These are phyloP conservation scores for Penicillium sclerotigenum DNA, from an alignment of 2,329 filamentous ascomycete genomes.

Conservation along the genomic window DNA sequence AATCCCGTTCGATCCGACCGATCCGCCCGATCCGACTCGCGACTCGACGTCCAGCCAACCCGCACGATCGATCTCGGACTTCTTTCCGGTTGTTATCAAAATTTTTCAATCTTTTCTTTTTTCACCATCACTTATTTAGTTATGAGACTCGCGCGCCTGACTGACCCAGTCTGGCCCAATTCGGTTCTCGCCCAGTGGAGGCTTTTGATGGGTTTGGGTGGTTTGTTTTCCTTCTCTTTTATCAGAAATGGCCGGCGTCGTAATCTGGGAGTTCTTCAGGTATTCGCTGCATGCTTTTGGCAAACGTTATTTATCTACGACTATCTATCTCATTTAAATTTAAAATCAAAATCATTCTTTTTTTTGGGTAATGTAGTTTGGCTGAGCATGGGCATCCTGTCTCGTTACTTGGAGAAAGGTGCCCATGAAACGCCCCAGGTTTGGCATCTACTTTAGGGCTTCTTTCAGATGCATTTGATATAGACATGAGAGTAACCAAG, in stretches of 20 bases:
- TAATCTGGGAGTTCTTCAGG: constrained; percentile 4
- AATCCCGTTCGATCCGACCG: neutral
- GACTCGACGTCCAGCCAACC: neutral
- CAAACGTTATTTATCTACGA: constrained; percentile 6
- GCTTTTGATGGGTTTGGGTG: constrained; percentile 15
- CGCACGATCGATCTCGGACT: constrained; percentile 4
- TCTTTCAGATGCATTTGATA: neutral
- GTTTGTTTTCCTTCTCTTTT: neutral
- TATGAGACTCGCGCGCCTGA: constrained; percentile 16
- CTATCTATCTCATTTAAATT: neutral
- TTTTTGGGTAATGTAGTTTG: neutral
- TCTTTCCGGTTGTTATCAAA: neutral
- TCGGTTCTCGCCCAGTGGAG: constrained; percentile 14
- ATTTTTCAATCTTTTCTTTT: constrained; percentile 7
- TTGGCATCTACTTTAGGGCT: neutral
- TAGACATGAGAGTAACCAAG: neutral
- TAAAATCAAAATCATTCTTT: neutral
- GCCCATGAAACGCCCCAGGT: neutral
- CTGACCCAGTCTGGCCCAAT: constrained; percentile 20
- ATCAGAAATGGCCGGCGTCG: constrained; percentile 3
- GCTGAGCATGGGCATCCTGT: neutral
- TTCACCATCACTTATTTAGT: constrained; percentile 21
- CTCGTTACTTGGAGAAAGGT: neutral
- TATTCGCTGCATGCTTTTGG: neutral
- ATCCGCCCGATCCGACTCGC: constrained; percentile 3